Evolutionary conservation across 2,329 filamentous ascomycete genomes (phyloP).

Genomic region (Fusarium siculi): DNA sequence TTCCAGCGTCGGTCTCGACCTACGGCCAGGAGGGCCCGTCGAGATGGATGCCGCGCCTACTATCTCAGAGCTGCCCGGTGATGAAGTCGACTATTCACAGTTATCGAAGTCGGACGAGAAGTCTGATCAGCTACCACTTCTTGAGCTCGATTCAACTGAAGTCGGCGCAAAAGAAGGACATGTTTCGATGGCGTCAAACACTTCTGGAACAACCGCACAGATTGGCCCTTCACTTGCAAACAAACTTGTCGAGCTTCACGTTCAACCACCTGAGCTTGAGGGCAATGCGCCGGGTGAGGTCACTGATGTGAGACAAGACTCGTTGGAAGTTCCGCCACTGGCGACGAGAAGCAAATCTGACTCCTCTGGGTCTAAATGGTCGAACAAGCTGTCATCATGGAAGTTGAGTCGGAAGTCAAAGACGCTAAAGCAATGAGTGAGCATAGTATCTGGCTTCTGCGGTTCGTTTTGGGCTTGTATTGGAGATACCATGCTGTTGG

Average conservation of each 20-base stretch:
- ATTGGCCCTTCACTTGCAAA: not conserved
- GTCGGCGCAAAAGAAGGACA: not conserved
- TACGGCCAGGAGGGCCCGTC: not conserved
- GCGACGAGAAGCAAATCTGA: slow-evolving; percentile 15
- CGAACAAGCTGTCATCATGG: slow-evolving; percentile 34
- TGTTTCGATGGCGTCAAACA: not conserved
- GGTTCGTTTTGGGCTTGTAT: not conserved
- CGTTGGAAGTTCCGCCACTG: slow-evolving; percentile 9
- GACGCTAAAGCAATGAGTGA: slow-evolving; percentile 27
- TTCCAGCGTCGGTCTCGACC: slow-evolving; percentile 16
- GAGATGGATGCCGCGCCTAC: slow-evolving; percentile 9
- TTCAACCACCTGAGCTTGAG: slow-evolving; percentile 35
- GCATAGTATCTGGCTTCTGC: not conserved
- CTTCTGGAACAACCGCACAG: not conserved
- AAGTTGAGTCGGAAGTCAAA: slow-evolving; percentile 37
- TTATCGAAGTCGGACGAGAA: not conserved
- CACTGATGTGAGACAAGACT: too few species aligned
- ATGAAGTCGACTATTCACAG: not conserved
- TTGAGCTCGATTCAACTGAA: slow-evolving; percentile 30
- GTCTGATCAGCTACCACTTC: not conserved
- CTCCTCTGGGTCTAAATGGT: slow-evolving; percentile 23
- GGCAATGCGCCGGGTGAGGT: slow-evolving; percentile 10
- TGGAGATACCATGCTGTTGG: not conserved
- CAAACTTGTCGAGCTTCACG: slow-evolving; percentile 22
- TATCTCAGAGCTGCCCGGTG: slow-evolving; percentile 27